Evolutionary conservation across 306 rosid species (phyloP), one percentile per base, ranked within the genome.

Genomic region (Quercus cerris): DNA sequence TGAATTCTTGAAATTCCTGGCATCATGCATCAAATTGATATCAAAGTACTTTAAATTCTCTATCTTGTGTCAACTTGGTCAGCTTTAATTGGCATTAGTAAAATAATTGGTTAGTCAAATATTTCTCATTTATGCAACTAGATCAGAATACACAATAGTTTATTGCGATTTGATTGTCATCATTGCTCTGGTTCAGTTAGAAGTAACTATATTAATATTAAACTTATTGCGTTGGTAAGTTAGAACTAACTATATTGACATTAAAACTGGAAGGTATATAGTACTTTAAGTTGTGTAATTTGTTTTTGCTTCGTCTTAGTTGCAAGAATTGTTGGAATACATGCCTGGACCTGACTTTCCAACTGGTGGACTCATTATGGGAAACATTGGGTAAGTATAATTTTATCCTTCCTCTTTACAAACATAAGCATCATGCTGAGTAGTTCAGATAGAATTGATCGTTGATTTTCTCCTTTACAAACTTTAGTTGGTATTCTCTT

Each of bases 301-400:
- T 80, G 28, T 76, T 81, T 79, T 86, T 81, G 74, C 62, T 82
- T 59, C 78, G 49, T 81, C 69, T 62, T 82, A 95, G 98, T 77
- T 95, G 81, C 99, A 95, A 90, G 99, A 95, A 87, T 86, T 95
- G 88, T 89, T 95, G 78, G 99, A 95, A 83, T 95, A 93, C 92
- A 95, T 95, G 99, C 99, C 99, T 46, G 99, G 96, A 79, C 99
- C 99, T 17, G 99, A 95, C 84, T 95, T 95, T 88, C 99, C 98
- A 17, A 93, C 99, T n/a, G 99, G 99, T 69, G 98, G 98, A 86
- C 56, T 95, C 78, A 91, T 95, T 74, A 95, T 95, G 99, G 99
- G 99, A 66, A 95, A 90, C 82, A 63, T 88, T 86, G 99, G 99
- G 99, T 95, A 80, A 77, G 94, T 77, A 30, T 75, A 73, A 80